A percentile compares a stretch with the other conserved stretches of the same genome.
Conservation (phyloP, 208 protist genomes). For the Leishmania guyanensis region DNA sequence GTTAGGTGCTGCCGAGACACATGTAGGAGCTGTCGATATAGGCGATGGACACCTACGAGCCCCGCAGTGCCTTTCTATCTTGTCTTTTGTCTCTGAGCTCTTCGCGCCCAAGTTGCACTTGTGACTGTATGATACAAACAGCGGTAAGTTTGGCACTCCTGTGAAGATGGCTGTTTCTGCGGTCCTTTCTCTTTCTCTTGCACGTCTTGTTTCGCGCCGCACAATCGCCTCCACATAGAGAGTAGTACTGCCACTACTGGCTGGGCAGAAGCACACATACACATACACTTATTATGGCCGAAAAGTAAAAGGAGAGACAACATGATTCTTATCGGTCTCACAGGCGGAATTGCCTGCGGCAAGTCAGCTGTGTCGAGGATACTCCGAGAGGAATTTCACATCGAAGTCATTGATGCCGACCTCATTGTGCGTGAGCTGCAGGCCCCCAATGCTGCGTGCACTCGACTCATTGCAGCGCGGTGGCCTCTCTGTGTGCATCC, state of each 20-base stretch:
- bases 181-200: not conserved
- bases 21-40: not conserved
- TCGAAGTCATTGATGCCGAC: constrained; percentile 85
- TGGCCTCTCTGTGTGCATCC: constrained; percentile 76
- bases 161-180: not conserved
- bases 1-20: too few relatives aligned
- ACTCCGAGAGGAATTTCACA: constrained; percentile 51
- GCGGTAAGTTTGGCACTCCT: not conserved
- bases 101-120: too few relatives aligned
- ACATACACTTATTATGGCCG: not conserved
- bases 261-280: not conserved
- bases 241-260: not conserved
- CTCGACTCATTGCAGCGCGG: constrained; percentile 54
- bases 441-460: constrained; percentile 57
- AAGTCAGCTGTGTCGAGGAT: constrained; percentile 85
- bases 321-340: constrained; percentile 91
- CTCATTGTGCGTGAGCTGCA: constrained; percentile 79
- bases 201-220: not conserved
- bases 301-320: not conserved
- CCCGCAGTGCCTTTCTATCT: not conserved
- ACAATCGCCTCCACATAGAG: not conserved
- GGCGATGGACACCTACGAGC: not conserved
- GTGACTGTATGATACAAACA: not conserved
- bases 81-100: not conserved
- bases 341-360: constrained; percentile 92